Evolutionary conservation across 352 stramenopile species (phyloP).

Genomic region (Pythium dissimile): DNA sequence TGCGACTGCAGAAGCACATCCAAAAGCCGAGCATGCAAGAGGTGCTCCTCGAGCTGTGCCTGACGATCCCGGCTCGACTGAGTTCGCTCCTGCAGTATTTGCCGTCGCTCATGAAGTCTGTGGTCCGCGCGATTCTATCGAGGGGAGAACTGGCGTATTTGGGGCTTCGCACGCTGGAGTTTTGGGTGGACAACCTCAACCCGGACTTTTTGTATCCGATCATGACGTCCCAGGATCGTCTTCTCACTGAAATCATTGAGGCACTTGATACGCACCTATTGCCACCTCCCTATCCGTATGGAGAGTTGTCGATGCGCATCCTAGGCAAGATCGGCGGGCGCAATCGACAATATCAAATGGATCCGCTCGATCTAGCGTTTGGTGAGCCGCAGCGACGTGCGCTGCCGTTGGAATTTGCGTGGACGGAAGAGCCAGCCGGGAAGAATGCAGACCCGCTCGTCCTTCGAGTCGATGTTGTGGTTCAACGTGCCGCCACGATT

Average conservation of each 20-base stretch:
- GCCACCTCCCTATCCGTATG: constrained; percentile 96
- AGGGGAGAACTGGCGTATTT: constrained; percentile 95
- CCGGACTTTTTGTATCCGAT: constrained; percentile 95
- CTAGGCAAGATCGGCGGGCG: constrained; percentile 97
- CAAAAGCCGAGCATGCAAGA: constrained; percentile 84
- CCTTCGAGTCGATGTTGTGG: constrained; percentile 60
- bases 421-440: constrained; percentile 19
- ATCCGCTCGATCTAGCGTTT: constrained; percentile 67
- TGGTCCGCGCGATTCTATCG: constrained; percentile 93
- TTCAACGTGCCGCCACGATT: constrained; percentile 41
- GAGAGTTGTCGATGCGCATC: constrained; percentile 93
- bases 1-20: constrained; percentile 91
- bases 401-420: constrained; percentile 49
- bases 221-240: constrained; percentile 85
- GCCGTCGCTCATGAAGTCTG: constrained; percentile 94
- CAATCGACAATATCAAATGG: constrained; percentile 89
- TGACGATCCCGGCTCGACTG: constrained; percentile 95
- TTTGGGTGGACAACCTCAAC: constrained; percentile 99
- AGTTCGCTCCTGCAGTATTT: constrained; percentile 97
- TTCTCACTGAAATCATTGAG: constrained; percentile 94
- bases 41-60: constrained; percentile 93
- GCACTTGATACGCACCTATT: constrained; percentile 95
- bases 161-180: constrained; percentile 95
- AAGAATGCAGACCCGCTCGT: background rate
- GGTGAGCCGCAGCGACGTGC: constrained; percentile 36